phyloP scores from a whole-genome alignment of 495 filamentous ascomycete genomes.

The Elasticomyces elasticus region DNA sequence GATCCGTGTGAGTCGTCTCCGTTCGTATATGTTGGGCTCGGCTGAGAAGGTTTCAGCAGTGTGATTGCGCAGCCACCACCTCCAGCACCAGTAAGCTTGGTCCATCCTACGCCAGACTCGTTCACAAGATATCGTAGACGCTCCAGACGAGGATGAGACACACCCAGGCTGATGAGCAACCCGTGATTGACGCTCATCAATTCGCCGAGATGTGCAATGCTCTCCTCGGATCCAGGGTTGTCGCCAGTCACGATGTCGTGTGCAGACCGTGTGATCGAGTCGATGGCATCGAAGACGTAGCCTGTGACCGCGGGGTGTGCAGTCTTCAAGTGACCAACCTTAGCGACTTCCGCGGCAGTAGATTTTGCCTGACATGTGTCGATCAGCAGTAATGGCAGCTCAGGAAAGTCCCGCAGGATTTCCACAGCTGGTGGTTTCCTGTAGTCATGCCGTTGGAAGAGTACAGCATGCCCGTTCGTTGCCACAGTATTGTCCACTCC shows the following conservation, averaged over 20 bases:
- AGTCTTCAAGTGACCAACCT: slow-evolving; percentile 62
- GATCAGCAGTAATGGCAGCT: slow-evolving; percentile 79
- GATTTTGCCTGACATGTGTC: slow-evolving; percentile 77
- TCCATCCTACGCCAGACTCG: slow-evolving; percentile 83
- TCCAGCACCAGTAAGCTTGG: slow-evolving; percentile 90
- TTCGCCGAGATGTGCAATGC: slow-evolving; percentile 64
- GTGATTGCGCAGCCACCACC: slow-evolving; percentile 94
- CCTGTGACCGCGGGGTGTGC: slow-evolving; percentile 63
- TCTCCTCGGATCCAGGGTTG: slow-evolving; percentile 44
- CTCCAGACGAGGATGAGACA: slow-evolving; percentile 88
- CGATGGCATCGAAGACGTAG: slow-evolving; percentile 70
- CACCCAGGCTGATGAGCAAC: slow-evolving; percentile 74
- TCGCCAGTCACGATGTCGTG: slow-evolving; percentile 54
- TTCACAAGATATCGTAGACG: slow-evolving; percentile 87
- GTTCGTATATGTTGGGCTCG: slow-evolving; percentile 20
- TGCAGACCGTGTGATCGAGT: slow-evolving; percentile 66
- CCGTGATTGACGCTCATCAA: slow-evolving; percentile 90
- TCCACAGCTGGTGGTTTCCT: slow-evolving; percentile 63
- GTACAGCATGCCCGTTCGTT: slow-evolving; percentile 80
- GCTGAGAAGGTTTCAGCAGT: slow-evolving; percentile 52
- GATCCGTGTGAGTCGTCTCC: slow-evolving; percentile 14
- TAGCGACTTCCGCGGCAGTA: slow-evolving; percentile 73
- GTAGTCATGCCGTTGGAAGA: slow-evolving; percentile 76
- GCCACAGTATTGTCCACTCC: slow-evolving; percentile 98
- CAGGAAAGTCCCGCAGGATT: slow-evolving; percentile 75